phyloP scores from a whole-genome alignment of 495 filamentous ascomycete species.

The Aspergillus nidulans region DNA sequence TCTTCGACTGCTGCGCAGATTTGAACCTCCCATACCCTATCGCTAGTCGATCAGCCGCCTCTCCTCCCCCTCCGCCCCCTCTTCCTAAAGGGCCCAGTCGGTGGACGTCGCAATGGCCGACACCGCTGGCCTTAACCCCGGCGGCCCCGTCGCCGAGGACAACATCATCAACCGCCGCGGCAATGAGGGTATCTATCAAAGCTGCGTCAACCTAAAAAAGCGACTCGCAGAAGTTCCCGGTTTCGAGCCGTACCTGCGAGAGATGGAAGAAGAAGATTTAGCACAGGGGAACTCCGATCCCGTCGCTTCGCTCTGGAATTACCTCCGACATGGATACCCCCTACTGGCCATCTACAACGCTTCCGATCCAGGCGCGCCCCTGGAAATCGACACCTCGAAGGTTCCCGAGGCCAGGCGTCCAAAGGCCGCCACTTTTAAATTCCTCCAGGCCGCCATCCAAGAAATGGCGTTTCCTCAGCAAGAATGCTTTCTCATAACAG shows the following conservation, averaged over 20 bases:
- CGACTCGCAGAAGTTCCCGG: conserved; percentile 76
- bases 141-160: conserved; percentile 65
- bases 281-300: conserved; percentile 65
- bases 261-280: conserved; percentile 60
- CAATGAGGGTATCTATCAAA: conserved; percentile 92
- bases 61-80: conserved; percentile 16
- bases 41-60: conserved; percentile 2
- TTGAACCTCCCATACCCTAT: conserved; percentile 15
- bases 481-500: conserved; percentile 87
- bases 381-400: conserved; percentile 59
- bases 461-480: conserved; percentile 71
- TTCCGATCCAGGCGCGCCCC: conserved; percentile 56
- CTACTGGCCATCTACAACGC: conserved; percentile 87
- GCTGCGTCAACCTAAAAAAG: conserved; percentile 77
- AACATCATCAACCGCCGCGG: conserved; percentile 95
- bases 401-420: conserved; percentile 60
- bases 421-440: conserved; percentile 68
- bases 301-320: conserved; percentile 86
- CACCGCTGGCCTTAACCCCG: conserved; percentile 30
- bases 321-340: conserved; percentile 77
- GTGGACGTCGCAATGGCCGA: conserved; percentile 36
- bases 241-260: conserved; percentile 66
- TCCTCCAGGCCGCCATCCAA: conserved; percentile 61
- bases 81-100: conserved; percentile 20
- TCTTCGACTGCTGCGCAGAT: conserved; percentile 39